Base-by-base conservation (phyloP, 2,329 filamentous ascomycete genomes). In the Monosporascus sp. region DNA sequence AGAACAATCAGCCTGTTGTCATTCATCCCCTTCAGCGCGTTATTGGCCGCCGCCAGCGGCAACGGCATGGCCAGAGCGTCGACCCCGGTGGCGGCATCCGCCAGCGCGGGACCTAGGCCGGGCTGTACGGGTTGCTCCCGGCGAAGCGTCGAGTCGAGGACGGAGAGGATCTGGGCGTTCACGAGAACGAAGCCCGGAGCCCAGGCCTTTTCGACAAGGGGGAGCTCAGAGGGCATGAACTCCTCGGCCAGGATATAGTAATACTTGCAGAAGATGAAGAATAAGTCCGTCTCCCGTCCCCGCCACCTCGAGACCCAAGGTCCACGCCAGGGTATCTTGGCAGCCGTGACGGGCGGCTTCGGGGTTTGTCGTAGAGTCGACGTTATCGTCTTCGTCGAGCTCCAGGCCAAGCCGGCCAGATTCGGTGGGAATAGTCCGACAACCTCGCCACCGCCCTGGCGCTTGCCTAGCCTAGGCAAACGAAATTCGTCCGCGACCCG, bases 181-280 rank as follows among this genome's bases (percentile, higher is more conserved):
- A 96, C 82, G 44, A 92, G 78, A 20, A 93, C 80, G 63, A 95
- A 83, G 0, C 85, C 91, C 5, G 92, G 92, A 1, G 87, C 84
- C 48, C 88, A 76, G 5, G 79, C 80, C 62, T 81, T 83, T 53
- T 83, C 79, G 0, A 71, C 62, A 17, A 83, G 67, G 2, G 81
- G 74, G 31, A 84, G 65, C 4, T 73, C 74, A 0, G 71, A 61
- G 0, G 86, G 84, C 60, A 88, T 75, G 59, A 88, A 88, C 54
- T 94, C 89, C 41, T 89, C 83, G 4, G 86, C 79, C 3, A 97
- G 76, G 20, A 93, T 80, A 68, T 93, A 88, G 62, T 88, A 95
- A 66, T 94, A 86, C 70, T 96, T 96, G 72, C 85, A 83, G 64
- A 97, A 97, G 45, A 95, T 87, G 71, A 93, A 96, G 66, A 96